Percentiles rank a stretch among this genome's conserved stretches.
These are phyloP conservation scores for Erodium maritimum DNA, from an alignment of 345 rosid species.

Conservation along the genomic window DNA sequence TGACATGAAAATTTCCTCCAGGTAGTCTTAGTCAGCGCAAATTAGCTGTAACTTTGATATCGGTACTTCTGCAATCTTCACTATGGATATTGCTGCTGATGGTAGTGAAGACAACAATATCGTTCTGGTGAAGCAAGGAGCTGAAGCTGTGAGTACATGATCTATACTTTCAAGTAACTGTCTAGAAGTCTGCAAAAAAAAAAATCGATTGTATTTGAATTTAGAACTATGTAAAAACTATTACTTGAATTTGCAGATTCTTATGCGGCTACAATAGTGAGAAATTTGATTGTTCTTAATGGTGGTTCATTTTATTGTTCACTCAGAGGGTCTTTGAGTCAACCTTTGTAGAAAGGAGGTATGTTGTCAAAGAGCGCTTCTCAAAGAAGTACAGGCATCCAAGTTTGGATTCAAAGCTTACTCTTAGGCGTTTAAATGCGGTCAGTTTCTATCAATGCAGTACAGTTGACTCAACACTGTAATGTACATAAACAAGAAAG, in stretches of 20 bases:
- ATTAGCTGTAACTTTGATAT: too few species aligned
- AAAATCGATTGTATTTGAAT: too few species aligned
- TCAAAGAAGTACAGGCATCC: constrained; percentile 97
- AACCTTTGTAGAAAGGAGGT: constrained; percentile 60
- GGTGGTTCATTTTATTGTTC: neutral
- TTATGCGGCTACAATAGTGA: neutral
- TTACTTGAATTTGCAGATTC: too few species aligned
- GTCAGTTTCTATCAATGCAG: constrained; percentile 28
- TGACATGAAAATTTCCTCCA: neutral
- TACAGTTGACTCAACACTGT: too few species aligned
- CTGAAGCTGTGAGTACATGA: constrained; percentile 52
- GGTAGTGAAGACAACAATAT: constrained; percentile 23
- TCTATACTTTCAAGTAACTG: neutral
- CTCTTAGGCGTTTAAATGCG: constrained; percentile 76
- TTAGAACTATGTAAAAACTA: neutral
- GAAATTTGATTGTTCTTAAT: neutral
- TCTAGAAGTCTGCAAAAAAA: neutral
- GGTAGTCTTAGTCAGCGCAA: neutral
- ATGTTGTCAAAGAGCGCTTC: constrained; percentile 74
- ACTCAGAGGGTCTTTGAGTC: constrained; percentile 78
- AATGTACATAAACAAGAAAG: too few species aligned
- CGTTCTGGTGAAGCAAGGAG: constrained; percentile 60
- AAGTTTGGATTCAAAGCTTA: constrained; percentile 67
- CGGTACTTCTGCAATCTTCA: neutral
- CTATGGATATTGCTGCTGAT: constrained; percentile 23